A percentile compares a stretch with the other conserved stretches of the same genome.
Conservation (phyloP, 1,284 basidiomycete species). For the Caloboletus firmus region DNA sequence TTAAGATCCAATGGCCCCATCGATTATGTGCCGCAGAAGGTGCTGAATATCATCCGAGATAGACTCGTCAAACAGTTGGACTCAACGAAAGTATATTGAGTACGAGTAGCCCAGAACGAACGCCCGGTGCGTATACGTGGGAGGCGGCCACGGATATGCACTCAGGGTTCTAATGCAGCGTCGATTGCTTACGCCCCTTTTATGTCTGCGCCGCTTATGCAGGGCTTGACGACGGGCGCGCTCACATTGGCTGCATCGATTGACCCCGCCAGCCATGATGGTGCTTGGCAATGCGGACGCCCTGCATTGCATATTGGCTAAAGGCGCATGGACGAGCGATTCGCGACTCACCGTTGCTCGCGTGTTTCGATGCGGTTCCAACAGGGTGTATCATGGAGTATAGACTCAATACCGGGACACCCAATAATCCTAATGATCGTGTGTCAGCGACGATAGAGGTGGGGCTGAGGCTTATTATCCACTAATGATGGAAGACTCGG, state of each 20-base stretch:
- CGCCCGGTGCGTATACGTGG: not conserved
- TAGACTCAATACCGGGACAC: not conserved
- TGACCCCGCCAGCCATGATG: not conserved
- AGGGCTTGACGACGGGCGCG: not conserved
- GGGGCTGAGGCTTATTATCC: slow-evolving; percentile 2
- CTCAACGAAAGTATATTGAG: too few species aligned
- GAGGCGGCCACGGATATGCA: not conserved
- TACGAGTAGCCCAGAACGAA: too few species aligned
- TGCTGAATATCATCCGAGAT: not conserved
- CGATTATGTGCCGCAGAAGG: not conserved
- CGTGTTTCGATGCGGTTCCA: slow-evolving; percentile 1
- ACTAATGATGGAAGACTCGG: slow-evolving; percentile 1
- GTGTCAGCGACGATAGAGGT: not conserved
- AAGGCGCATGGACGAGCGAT: not conserved
- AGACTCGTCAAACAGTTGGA: not conserved
- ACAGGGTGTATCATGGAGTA: slow-evolving; percentile 1
- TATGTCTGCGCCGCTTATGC: not conserved
- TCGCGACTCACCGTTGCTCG: not conserved
- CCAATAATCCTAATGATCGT: not conserved
- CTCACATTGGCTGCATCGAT: not conserved
- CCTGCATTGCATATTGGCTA: not conserved
- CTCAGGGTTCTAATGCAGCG: not conserved
- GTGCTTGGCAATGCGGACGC: not conserved
- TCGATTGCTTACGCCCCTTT: not conserved
- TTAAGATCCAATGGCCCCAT: not conserved